Conservation (phyloP, 257 asterid species). For the Nicotiana otophora region DNA sequence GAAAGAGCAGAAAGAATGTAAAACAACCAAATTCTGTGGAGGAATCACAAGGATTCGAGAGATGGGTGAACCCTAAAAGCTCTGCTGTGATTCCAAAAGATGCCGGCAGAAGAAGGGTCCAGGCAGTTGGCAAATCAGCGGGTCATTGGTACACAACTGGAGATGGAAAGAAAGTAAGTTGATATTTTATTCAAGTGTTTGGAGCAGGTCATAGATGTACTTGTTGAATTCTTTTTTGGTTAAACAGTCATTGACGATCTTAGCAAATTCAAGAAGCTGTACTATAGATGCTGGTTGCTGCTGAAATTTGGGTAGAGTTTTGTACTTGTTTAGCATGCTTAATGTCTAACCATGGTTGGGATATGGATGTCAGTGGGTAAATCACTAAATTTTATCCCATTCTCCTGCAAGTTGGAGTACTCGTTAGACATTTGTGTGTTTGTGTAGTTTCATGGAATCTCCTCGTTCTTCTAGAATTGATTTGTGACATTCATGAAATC, state of each 20-base stretch:
- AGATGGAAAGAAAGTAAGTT: constrained; percentile 68
- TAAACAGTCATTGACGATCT: background rate
- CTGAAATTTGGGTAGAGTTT: background rate
- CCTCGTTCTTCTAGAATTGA: background rate
- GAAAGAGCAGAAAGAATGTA: constrained; percentile 38
- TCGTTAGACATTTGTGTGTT: background rate
- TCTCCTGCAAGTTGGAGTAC: background rate
- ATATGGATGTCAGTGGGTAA: background rate
- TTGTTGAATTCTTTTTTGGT: background rate
- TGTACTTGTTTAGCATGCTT: background rate
- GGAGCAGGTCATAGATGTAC: background rate
- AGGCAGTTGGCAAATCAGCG: constrained; percentile 51
- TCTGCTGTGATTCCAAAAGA: constrained; percentile 43
- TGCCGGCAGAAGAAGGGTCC: constrained; percentile 80
- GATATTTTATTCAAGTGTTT: background rate
- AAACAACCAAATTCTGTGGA: constrained; percentile 30
- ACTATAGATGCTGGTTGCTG: background rate
- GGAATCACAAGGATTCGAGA: constrained; percentile 37
- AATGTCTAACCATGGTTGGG: background rate
- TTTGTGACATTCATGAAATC: background rate
- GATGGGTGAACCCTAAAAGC: constrained; percentile 71
- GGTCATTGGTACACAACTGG: constrained; percentile 75
- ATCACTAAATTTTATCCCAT: background rate
- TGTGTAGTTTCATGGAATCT: background rate
- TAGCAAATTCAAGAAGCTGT: background rate